Evolutionary conservation across 768 basidiomycete genomes (phyloP).

Genomic region (Rhodotorula kratochvilovae): DNA sequence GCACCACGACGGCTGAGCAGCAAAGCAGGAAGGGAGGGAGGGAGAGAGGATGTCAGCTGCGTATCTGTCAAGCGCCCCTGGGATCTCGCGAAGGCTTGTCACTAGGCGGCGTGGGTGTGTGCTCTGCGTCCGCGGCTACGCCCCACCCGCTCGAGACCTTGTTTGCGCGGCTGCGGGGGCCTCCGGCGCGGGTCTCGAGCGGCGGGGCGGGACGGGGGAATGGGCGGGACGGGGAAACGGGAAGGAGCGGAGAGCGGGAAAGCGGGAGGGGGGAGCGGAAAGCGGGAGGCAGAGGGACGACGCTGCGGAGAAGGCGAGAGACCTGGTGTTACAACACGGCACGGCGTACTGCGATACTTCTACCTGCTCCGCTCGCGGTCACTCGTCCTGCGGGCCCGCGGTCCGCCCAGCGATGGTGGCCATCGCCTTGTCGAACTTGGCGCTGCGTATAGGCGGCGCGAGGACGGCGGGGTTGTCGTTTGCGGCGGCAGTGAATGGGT

Average conservation of each 20-base stretch:
- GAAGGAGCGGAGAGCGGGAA: not conserved
- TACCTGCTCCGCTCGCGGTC: not conserved
- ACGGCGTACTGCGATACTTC: not conserved
- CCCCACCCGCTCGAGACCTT: conserved; percentile 36
- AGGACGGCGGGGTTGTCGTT: conserved; percentile 55
- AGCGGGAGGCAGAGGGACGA: not conserved
- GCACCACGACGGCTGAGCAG: too few relatives aligned
- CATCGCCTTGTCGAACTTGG: conserved; percentile 63
- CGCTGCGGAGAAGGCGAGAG: not conserved
- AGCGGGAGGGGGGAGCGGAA: not conserved
- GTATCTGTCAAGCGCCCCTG: conserved; percentile 85
- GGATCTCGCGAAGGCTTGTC: conserved; percentile 67
- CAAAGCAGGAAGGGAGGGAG: too few relatives aligned
- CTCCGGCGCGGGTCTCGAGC: not conserved
- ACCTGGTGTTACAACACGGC: not conserved
- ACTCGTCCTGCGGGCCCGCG: conserved; percentile 42
- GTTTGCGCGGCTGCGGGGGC: not conserved
- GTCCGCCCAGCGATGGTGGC: conserved; percentile 60
- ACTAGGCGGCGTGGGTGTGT: conserved; percentile 59
- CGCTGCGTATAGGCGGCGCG: conserved; percentile 57
- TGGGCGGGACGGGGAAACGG: not conserved
- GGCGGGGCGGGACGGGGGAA: not conserved
- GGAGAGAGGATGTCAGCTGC: conserved; percentile 66
- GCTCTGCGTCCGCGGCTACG: conserved; percentile 52
- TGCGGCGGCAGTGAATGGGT: conserved; percentile 63